Conservation (phyloP, 495 filamentous ascomycete species). For the Xylaria grammica region DNA sequence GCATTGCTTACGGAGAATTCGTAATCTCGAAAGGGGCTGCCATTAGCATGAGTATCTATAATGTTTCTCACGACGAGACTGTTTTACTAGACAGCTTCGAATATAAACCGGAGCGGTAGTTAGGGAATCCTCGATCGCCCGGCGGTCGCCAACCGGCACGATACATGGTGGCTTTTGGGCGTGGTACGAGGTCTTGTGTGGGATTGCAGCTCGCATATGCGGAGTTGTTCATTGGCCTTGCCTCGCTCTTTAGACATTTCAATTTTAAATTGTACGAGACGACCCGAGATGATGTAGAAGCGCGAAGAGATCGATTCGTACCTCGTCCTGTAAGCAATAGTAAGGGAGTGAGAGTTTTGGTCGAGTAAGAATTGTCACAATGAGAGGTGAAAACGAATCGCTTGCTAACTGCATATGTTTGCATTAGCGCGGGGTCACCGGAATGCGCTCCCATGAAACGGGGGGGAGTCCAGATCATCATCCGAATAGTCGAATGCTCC, state of each 20-base stretch:
- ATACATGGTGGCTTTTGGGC: slow-evolving; percentile 47
- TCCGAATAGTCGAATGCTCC: too few species aligned
- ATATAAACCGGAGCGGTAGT: slow-evolving; percentile 13
- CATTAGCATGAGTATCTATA: not conserved
- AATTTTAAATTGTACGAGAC: slow-evolving; percentile 42
- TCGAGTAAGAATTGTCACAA: not conserved
- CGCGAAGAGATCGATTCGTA: slow-evolving; percentile 24
- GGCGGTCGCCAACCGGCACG: slow-evolving; percentile 20
- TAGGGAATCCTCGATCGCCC: slow-evolving; percentile 3
- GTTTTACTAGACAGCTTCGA: slow-evolving; percentile 6
- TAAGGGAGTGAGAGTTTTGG: slow-evolving; percentile 28
- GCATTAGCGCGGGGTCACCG: too few species aligned
- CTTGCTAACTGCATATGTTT: too few species aligned
- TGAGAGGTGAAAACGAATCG: too few species aligned
- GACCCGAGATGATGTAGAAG: slow-evolving; percentile 30
- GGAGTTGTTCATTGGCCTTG: slow-evolving; percentile 38
- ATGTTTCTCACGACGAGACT: not conserved
- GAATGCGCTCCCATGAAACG: too few species aligned
- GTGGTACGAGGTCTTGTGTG: slow-evolving; percentile 50
- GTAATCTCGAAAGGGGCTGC: not conserved
- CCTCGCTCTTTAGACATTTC: slow-evolving; percentile 37
- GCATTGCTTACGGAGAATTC: not conserved
- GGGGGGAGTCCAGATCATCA: too few species aligned
- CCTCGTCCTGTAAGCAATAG: slow-evolving; percentile 22
- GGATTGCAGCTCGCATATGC: slow-evolving; percentile 42